phyloP scores from a whole-genome alignment of 495 filamentous ascomycete species.

The Umbilicaria muhlenbergii region DNA sequence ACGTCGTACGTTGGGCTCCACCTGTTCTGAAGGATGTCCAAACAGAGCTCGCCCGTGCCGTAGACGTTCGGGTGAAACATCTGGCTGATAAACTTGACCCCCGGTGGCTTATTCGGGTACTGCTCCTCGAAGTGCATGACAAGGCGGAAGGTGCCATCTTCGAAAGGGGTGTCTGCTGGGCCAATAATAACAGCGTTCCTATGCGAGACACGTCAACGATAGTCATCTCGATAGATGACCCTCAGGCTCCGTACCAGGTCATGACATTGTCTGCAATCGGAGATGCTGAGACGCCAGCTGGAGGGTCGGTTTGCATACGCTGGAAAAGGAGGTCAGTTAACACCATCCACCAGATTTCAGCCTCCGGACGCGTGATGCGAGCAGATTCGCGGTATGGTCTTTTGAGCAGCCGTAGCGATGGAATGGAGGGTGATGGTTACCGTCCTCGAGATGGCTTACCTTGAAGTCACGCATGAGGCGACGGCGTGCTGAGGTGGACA shows the following conservation, averaged over 20 bases:
- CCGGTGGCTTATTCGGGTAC: slow-evolving; percentile 94
- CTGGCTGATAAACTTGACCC: slow-evolving; percentile 94
- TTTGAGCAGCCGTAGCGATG: not conserved
- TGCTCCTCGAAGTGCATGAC: slow-evolving; percentile 99
- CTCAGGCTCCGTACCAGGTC: slow-evolving; percentile 60
- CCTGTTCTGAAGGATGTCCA: slow-evolving; percentile 94
- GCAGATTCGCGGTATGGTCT: not conserved
- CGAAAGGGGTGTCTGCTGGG: slow-evolving; percentile 92
- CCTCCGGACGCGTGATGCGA: not conserved
- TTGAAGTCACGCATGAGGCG: slow-evolving; percentile 98
- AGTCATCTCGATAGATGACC: slow-evolving; percentile 4
- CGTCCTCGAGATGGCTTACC: slow-evolving; percentile 33
- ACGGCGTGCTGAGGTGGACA: slow-evolving; percentile 89
- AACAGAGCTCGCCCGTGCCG: slow-evolving; percentile 85
- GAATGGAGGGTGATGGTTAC: not conserved
- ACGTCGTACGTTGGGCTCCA: slow-evolving; percentile 99
- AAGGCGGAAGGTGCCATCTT: slow-evolving; percentile 92
- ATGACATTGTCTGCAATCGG: slow-evolving; percentile 98
- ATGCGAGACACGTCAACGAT: slow-evolving; percentile 1
- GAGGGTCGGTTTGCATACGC: slow-evolving; percentile 99
- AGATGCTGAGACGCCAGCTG: slow-evolving; percentile 91
- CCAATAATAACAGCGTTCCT: slow-evolving; percentile 99
- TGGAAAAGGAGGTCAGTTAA: slow-evolving; percentile 21
- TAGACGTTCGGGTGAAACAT: slow-evolving; percentile 99
- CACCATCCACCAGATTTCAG: slow-evolving; percentile 2